phyloP scores from a whole-genome alignment of 202 grass and related monocot species.

The Panicum hallii region DNA sequence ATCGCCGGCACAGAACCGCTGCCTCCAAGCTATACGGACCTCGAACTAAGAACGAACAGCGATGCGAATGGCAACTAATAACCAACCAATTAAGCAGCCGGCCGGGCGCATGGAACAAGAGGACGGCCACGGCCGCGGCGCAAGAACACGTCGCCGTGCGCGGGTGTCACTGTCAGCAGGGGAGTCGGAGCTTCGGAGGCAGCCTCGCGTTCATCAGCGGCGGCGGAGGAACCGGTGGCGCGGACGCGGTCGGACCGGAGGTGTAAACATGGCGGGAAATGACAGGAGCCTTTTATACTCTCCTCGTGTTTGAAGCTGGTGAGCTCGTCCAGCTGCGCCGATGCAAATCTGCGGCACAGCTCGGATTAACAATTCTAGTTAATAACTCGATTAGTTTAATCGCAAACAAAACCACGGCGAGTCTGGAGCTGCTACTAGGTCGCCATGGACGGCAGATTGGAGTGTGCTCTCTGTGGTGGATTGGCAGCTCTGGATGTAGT shows the following conservation, averaged over 20 bases:
- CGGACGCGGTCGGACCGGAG: neutral
- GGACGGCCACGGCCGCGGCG: neutral
- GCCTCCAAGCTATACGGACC: neutral
- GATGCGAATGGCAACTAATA: neutral
- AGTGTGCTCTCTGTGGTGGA: neutral
- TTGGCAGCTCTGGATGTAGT: neutral
- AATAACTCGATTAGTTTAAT: neutral
- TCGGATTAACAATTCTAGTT: neutral
- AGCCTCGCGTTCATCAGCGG: neutral
- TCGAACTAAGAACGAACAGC: neutral
- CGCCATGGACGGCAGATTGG: neutral
- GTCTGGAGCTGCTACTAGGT: neutral
- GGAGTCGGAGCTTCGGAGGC: neutral
- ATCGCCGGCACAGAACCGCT: neutral
- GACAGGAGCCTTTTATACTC: neutral
- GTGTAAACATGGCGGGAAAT: conserved; percentile 9
- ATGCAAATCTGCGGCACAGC: neutral
- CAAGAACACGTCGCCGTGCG: neutral
- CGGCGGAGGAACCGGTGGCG: conserved; percentile 17
- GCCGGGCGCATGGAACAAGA: neutral
- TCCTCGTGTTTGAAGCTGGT: neutral
- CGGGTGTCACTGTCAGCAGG: neutral
- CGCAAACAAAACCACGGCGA: neutral
- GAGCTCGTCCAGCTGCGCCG: conserved; percentile 5
- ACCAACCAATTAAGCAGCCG: neutral